Evolutionary conservation across 306 rosid genomes (phyloP).

Genomic region (Hylodesmum podocarpum): DNA sequence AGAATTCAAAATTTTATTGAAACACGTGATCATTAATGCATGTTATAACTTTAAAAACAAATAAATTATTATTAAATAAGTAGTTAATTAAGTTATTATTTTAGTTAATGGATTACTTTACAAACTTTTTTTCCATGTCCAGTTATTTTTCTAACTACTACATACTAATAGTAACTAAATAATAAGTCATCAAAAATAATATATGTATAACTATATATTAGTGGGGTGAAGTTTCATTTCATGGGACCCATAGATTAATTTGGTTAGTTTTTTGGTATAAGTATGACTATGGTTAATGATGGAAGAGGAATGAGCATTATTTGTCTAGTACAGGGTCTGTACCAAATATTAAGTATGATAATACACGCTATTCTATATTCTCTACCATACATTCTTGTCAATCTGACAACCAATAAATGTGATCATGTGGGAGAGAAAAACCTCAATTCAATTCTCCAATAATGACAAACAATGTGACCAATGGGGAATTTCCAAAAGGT

Average conservation of each 20-base stretch:
- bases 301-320: constrained; percentile 19
- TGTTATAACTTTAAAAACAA: neutral
- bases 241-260: constrained; percentile 22
- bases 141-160: too few relatives aligned
- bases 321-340: constrained; percentile 28
- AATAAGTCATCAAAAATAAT: neutral
- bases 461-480: constrained; percentile 19
- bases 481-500: neutral
- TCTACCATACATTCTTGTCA: constrained; percentile 49
- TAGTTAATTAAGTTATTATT: too few relatives aligned
- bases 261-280: too few relatives aligned
- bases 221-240: neutral
- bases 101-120: too few relatives aligned
- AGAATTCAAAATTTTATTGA: neutral
- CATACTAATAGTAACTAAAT: neutral
- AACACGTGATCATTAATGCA: neutral
- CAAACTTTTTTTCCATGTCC: too few relatives aligned
- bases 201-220: neutral
- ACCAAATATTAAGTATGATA: constrained; percentile 12
- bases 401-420: constrained; percentile 46
- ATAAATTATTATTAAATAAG: too few relatives aligned
- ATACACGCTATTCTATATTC: constrained; percentile 40
- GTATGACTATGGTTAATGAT: constrained; percentile 37
- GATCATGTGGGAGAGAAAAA: constrained; percentile 27
- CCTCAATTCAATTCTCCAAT: neutral